Percentiles rank a stretch among this genome's conserved stretches.
Evolutionary conservation across 2,329 filamentous ascomycete species (phyloP).

Genomic region (Aspergillus ruber): DNA sequence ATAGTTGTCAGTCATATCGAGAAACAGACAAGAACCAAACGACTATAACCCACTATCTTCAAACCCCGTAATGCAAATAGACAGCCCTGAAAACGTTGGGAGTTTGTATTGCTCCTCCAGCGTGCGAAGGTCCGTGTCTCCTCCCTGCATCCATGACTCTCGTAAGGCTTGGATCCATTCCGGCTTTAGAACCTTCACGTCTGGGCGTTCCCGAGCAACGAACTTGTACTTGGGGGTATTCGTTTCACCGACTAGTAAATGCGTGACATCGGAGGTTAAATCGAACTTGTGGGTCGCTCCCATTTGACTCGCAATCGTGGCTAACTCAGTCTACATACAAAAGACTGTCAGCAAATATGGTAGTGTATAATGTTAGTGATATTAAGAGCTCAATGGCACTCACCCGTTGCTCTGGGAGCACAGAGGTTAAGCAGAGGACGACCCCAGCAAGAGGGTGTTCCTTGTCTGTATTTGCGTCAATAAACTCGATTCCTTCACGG

Average conservation of each 20-base stretch:
- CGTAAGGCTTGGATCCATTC: slow-evolving; percentile 79
- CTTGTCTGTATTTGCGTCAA: slow-evolving; percentile 40
- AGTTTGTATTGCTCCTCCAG: slow-evolving; percentile 56
- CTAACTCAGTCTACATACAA: slow-evolving; percentile 32
- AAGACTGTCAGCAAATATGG: slow-evolving; percentile 3
- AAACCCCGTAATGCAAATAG: slow-evolving; percentile 65
- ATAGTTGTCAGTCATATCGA: slow-evolving; percentile 2
- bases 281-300: slow-evolving; percentile 84
- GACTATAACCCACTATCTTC: slow-evolving; percentile 49
- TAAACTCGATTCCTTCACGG: background rate
- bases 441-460: slow-evolving; percentile 63
- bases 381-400: slow-evolving; percentile 20
- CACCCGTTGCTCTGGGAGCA: slow-evolving; percentile 72
- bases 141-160: slow-evolving; percentile 71
- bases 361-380: background rate
- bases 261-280: slow-evolving; percentile 90
- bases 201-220: slow-evolving; percentile 80
- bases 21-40: background rate
- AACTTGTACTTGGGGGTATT: slow-evolving; percentile 92
- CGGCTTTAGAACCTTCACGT: slow-evolving; percentile 76
- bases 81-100: slow-evolving; percentile 46
- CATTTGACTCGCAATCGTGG: slow-evolving; percentile 61
- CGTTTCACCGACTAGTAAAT: slow-evolving; percentile 83
- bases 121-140: slow-evolving; percentile 63
- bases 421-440: slow-evolving; percentile 81